These are phyloP conservation scores for Plasmodium cynomolgi DNA, from an alignment of 169 alveolate genomes.

Conservation along the genomic window DNA sequence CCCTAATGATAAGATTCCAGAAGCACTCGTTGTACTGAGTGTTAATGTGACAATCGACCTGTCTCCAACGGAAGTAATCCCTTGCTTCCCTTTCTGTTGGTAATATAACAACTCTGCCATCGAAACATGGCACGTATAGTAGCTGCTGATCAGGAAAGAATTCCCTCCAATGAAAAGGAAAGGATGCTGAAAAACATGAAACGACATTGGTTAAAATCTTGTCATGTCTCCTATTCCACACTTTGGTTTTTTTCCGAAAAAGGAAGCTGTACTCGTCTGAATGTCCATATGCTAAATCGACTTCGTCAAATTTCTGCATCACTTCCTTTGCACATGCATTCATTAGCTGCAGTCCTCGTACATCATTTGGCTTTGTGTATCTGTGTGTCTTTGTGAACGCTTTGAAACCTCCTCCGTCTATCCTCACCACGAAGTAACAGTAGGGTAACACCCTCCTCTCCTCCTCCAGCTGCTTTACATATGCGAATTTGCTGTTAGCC, in stretches of 20 bases:
- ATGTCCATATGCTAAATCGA: constrained; percentile 95
- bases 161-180: constrained; percentile 88
- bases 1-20: constrained; percentile 94
- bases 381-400: constrained; percentile 90
- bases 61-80: constrained; percentile 94
- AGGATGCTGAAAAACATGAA: constrained; percentile 93
- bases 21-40: constrained; percentile 96
- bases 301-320: constrained; percentile 92
- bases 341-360: constrained; percentile 91
- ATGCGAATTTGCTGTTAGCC: constrained; percentile 78
- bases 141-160: constrained; percentile 85
- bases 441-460: constrained; percentile 86
- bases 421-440: constrained; percentile 93
- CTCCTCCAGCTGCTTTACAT: constrained; percentile 94
- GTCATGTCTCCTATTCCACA: constrained; percentile 82
- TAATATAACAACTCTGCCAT: constrained; percentile 93
- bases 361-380: constrained; percentile 96
- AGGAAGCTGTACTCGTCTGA: constrained; percentile 91
- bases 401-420: constrained; percentile 96
- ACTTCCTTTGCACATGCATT: constrained; percentile 92
- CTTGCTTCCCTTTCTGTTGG: constrained; percentile 91
- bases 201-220: constrained; percentile 91
- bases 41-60: constrained; percentile 96
- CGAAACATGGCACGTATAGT: constrained; percentile 93
- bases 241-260: constrained; percentile 67